These are phyloP conservation scores for Ceratobasidium sp. DNA, from an alignment of 1,284 basidiomycete species.

Conservation along the genomic window DNA sequence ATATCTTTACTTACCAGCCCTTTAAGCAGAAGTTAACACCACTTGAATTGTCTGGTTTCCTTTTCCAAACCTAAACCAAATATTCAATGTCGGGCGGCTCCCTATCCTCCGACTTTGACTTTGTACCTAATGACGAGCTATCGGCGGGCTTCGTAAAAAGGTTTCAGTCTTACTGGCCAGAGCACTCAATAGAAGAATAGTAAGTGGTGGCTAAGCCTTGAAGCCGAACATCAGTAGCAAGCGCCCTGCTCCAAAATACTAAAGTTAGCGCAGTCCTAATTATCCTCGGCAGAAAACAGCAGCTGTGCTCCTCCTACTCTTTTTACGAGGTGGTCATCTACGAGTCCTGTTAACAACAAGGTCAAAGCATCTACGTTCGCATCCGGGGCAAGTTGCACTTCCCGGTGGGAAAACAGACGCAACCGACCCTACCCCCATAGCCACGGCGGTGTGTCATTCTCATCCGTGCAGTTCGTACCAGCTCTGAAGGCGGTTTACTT, in stretches of 20 bases:
- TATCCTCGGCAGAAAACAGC: slow-evolving; percentile 50
- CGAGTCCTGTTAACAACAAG: slow-evolving; percentile 84
- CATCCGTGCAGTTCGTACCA: not conserved
- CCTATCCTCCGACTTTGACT: slow-evolving; percentile 20
- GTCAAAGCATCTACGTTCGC: slow-evolving; percentile 74
- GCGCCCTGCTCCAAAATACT: not conserved
- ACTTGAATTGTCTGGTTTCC: too few relatives aligned
- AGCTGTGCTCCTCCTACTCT: slow-evolving; percentile 80
- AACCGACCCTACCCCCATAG: slow-evolving; percentile 64
- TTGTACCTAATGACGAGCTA: slow-evolving; percentile 4
- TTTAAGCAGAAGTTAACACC: too few relatives aligned
- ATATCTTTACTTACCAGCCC: too few relatives aligned
- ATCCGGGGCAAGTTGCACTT: slow-evolving; percentile 72
- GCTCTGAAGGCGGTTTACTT: not conserved
- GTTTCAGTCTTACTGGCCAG: slow-evolving; percentile 26
- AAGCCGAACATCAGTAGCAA: not conserved
- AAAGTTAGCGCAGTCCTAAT: not conserved
- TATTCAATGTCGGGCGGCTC: not conserved
- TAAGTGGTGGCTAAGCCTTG: not conserved
- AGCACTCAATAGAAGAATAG: slow-evolving; percentile 27
- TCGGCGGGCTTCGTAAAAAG: slow-evolving; percentile 17
- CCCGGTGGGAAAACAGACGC: slow-evolving; percentile 84
- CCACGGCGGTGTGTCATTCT: slow-evolving; percentile 70
- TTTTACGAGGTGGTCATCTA: slow-evolving; percentile 67
- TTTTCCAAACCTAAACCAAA: too few relatives aligned